Evolutionary conservation across 805 yeast species (phyloP), one percentile per base, ranked within the genome.

Genomic region (Candida pseudoglaebosa): DNA sequence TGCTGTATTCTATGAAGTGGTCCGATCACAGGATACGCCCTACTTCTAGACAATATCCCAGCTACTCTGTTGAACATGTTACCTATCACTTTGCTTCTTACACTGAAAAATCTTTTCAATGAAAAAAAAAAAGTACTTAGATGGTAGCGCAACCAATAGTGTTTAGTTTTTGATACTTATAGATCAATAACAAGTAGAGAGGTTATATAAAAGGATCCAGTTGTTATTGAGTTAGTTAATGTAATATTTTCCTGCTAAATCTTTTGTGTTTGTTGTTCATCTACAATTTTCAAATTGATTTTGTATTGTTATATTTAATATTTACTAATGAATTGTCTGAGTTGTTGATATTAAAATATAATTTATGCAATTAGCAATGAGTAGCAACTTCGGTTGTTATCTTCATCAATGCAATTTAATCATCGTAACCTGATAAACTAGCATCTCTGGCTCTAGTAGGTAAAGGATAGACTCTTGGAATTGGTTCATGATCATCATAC

Each of bases 401-500:
- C 24, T 21, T 21, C 9, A 21, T 7, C 9, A 7, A 21, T 21
- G 24, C 29, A 9, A 13, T 22, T 42, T 38, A 47, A 59, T 79
- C 84, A 45, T 78, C 84, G 48, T 62, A 79, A 5, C 84, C 85
- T n/a, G 56, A 46, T 59, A 67, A 71, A 24, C 43, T 55, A 28
- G 49, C 54, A 49, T 75, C 75, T 58, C 84, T 74, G 19, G 73
- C 62, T 46, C 82, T 69, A 16, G 64, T 56, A 34, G 84, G 84
- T 48, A 79, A 56, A 13, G 79, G 80, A 50, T 75, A 76, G 6
- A 76, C 78, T 34, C 59, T 50, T 32, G 95, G 95, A 45, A 84
- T 66, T 12, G 82, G 81, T 29, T 65, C 74, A 40, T 81, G 82
- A 55, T 82, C 88, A 26, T 66, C 73, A 54, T 77, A 85, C 44